A percentile compares a stretch with the other conserved stretches of the same genome.
phyloP scores from a whole-genome alignment of 2,329 filamentous ascomycete species.

The Diaporthe ilicicola region DNA sequence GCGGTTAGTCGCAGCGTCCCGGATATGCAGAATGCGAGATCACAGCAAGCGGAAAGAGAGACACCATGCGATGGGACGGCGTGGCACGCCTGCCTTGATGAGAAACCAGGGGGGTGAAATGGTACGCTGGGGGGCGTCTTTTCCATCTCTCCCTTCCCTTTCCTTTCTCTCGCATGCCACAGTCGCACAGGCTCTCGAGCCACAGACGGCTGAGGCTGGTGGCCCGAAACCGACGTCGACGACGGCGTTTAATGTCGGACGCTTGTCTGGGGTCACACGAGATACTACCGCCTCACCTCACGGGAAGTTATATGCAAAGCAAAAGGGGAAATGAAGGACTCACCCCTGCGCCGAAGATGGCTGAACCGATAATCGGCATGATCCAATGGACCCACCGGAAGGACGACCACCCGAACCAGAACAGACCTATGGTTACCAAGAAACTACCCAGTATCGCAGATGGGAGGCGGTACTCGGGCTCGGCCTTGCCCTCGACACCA shows the following conservation, averaged over 20 bases:
- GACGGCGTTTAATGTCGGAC: not conserved
- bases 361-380: conserved; percentile 76
- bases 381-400: conserved; percentile 80
- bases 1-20: conserved; percentile 43
- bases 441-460: conserved; percentile 78
- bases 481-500: conserved; percentile 65
- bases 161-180: conserved; percentile 4
- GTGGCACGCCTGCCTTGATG: conserved; percentile 24
- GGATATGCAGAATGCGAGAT: conserved; percentile 46
- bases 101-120: conserved; percentile 44
- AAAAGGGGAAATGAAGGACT: conserved; percentile 44
- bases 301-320: conserved; percentile 5
- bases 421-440: conserved; percentile 81
- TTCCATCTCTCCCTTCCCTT: not conserved
- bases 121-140: not conserved
- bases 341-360: conserved; percentile 75
- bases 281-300: not conserved
- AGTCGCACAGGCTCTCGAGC: conserved; percentile 2
- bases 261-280: not conserved
- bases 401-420: conserved; percentile 90
- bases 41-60: conserved; percentile 30
- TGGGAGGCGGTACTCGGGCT: conserved; percentile 88
- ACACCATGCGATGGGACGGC: conserved; percentile 21
- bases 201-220: conserved; percentile 6
- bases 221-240: not conserved